These are phyloP conservation scores for Colletotrichum incanum DNA, from an alignment of 2,329 filamentous ascomycete species.

Conservation along the genomic window DNA sequence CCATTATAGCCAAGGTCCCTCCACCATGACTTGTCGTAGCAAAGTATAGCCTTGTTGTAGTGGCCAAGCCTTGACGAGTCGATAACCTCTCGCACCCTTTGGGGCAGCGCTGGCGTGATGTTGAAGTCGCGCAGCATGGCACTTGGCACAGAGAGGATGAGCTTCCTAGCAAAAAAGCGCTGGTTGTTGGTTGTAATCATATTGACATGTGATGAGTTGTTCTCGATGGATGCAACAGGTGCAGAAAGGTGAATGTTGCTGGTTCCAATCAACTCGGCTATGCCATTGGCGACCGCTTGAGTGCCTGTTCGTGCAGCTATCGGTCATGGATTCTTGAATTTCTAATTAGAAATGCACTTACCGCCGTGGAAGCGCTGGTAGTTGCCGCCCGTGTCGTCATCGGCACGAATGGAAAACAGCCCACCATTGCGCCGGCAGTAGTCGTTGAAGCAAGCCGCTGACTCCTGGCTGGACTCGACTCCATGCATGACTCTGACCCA, in stretches of 20 bases:
- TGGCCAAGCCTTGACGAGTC: slow-evolving; percentile 57
- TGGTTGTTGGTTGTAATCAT: slow-evolving; percentile 47
- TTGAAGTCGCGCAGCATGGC: slow-evolving; percentile 62
- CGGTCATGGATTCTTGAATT: not conserved
- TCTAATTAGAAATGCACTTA: slow-evolving; percentile 22
- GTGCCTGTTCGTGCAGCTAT: slow-evolving; percentile 12
- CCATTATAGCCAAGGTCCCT: slow-evolving; percentile 54
- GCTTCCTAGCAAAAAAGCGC: slow-evolving; percentile 53
- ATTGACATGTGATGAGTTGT: slow-evolving; percentile 37
- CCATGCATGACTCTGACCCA: slow-evolving; percentile 58
- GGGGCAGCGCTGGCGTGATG: slow-evolving; percentile 62
- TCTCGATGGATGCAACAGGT: slow-evolving; percentile 48
- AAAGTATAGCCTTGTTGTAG: slow-evolving; percentile 60
- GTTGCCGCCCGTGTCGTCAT: slow-evolving; percentile 54
- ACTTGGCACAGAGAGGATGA: slow-evolving; percentile 65
- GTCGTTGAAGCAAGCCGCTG: slow-evolving; percentile 56
- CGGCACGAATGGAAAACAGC: slow-evolving; percentile 53
- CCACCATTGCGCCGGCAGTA: slow-evolving; percentile 56
- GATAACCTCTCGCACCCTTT: slow-evolving; percentile 53
- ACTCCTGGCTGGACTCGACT: slow-evolving; percentile 54
- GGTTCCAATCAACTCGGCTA: slow-evolving; percentile 48
- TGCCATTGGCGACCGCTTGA: slow-evolving; percentile 47
- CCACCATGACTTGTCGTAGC: slow-evolving; percentile 54
- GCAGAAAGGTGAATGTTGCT: slow-evolving; percentile 43
- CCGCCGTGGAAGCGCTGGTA: slow-evolving; percentile 51